These are phyloP conservation scores for Prunella vulgaris DNA, from an alignment of 257 asterid genomes.

Conservation along the genomic window DNA sequence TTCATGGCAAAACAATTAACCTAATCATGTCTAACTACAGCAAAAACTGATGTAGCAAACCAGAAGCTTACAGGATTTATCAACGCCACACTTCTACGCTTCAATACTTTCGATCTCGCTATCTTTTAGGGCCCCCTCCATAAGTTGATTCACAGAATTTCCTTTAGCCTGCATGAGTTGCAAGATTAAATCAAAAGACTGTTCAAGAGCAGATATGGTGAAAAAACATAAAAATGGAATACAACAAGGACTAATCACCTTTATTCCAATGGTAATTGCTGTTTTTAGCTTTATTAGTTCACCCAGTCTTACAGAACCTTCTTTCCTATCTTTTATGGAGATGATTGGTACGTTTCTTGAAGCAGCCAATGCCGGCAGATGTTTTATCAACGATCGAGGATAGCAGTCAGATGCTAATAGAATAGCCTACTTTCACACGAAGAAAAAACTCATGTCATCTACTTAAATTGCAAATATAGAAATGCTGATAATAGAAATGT, in stretches of 20 bases:
- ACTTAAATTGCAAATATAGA: not conserved
- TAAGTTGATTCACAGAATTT: constrained; percentile 43
- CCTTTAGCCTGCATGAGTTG: constrained; percentile 50
- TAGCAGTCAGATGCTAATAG: constrained; percentile 72
- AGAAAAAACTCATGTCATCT: not conserved
- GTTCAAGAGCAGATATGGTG: not conserved
- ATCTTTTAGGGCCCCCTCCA: constrained; percentile 27
- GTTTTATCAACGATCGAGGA: constrained; percentile 78
- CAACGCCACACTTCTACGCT: constrained; percentile 7
- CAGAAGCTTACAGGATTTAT: too few species aligned
- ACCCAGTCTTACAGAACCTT: constrained; percentile 76
- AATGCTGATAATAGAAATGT: not conserved
- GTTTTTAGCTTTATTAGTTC: constrained; percentile 73
- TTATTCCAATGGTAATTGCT: constrained; percentile 76
- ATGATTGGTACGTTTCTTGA: constrained; percentile 70
- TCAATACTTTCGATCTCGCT: constrained; percentile 15
- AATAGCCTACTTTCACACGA: constrained; percentile 45
- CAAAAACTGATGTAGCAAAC: too few species aligned
- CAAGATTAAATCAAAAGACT: not conserved
- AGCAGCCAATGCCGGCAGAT: constrained; percentile 65
- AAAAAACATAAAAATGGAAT: not conserved
- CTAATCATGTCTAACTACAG: too few species aligned
- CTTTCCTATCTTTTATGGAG: constrained; percentile 52
- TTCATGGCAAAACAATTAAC: too few species aligned
- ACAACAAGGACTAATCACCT: constrained; percentile 33